Base-by-base conservation (phyloP, 148 eudicot species). In the Arctostaphylos glauca region DNA sequence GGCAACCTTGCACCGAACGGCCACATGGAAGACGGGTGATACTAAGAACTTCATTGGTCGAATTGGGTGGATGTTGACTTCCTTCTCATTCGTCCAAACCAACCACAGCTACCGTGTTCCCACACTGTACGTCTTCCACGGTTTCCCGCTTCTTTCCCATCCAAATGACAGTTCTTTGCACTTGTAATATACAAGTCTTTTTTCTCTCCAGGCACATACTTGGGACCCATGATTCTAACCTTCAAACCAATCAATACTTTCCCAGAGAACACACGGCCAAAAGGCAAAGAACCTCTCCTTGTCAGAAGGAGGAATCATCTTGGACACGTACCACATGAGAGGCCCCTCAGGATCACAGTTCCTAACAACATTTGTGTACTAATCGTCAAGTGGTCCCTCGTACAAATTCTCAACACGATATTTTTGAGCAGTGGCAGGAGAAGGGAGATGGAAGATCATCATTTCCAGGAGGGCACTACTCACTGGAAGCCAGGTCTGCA, bases 131-230 rank as follows among this genome's bases (percentile, higher is more conserved):
- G 81, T 93, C 97, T 89, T 93, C 97, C 53, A 93, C 97, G 3
- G 97, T 93, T 83, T 93, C 97, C 87, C 92, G 97, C 87, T 53
- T 93, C 92, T 93, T 93, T 23, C 97, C 97, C 97, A 93, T 92
- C 97, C 97, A 93, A 60, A 93, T 92, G 74, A 93, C 94, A 77
- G 97, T 93, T 81, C 97, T 92, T 83, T 93, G 97, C 18, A 93
- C 91, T 92, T 87, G 92, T 93, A 15, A 81, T 82, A 80, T 92
- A 93, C 59, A 93, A 77, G 86, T 93, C 97, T 76, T 93, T 93
- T 86, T 93, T 93, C 90, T 92, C 97, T 38, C 97, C 97, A 74
- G 97, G 97, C n/a, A 93, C 90, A 77, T 75, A 93, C 91, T 93
- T 93, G 12, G 97, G 97, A 31, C 97, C 97, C 97, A 93, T 93